These are phyloP conservation scores for Sambucus nigra DNA, from an alignment of 129 eudicot genomes.

Conservation along the genomic window DNA sequence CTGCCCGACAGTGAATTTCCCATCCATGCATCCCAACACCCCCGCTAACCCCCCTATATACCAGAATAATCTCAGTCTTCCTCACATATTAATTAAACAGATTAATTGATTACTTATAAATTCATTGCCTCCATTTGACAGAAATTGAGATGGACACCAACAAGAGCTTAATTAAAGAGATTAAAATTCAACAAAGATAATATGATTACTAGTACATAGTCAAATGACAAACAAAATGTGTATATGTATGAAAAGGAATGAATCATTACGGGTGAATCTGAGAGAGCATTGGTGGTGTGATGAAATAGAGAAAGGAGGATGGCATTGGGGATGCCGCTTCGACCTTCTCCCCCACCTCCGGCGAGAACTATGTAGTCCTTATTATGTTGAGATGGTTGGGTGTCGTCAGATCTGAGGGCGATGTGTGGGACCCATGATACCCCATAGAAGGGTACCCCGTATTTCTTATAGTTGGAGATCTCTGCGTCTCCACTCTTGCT, in stretches of 20 bases:
- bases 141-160: too few relatives aligned
- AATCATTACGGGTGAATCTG: constrained; percentile 66
- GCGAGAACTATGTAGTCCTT: constrained; percentile 40
- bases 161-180: too few relatives aligned
- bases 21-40: too few relatives aligned
- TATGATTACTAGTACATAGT: too few relatives aligned
- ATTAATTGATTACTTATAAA: too few relatives aligned
- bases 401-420: constrained; percentile 16
- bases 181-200: too few relatives aligned
- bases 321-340: constrained; percentile 87
- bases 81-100: too few relatives aligned
- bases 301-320: constrained; percentile 52
- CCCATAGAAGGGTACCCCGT: constrained; percentile 85
- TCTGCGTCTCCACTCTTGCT: not conserved
- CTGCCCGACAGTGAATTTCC: too few relatives aligned
- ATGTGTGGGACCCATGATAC: constrained; percentile 60
- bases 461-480: constrained; percentile 22
- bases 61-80: too few relatives aligned
- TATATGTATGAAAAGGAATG: not conserved
- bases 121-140: too few relatives aligned
- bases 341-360: constrained; percentile 97
- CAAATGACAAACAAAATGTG: too few relatives aligned
- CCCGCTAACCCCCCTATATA: too few relatives aligned
- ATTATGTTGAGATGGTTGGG: not conserved
- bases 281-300: constrained; percentile 42